Percentiles rank a stretch among this genome's conserved stretches.
Evolutionary conservation across 108 stramenopile genomes (phyloP).

Genomic region (Nitzschia sp.): DNA sequence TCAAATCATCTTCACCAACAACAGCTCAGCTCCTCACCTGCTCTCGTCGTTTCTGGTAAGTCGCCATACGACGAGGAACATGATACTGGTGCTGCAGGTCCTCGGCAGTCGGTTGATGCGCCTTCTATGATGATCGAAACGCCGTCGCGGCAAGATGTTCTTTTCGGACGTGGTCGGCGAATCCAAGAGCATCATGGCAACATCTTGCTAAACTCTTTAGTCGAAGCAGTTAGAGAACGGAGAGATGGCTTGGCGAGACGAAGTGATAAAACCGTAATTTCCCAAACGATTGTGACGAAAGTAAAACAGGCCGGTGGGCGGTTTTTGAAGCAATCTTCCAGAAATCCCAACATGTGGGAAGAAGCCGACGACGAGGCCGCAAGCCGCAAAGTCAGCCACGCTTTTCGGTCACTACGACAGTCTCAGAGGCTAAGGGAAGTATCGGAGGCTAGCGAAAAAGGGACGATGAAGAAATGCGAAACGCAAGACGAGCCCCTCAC

Average conservation of each 20-base stretch:
- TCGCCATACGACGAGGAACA: too few species aligned
- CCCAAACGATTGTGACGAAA: constrained; percentile 12
- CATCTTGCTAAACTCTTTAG: constrained; percentile 8
- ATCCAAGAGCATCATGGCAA: constrained; percentile 37
- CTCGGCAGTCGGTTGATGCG: too few species aligned
- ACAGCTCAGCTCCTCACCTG: neutral
- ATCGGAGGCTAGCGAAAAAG: too few species aligned
- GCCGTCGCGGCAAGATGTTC: constrained; percentile 10
- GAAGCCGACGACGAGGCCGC: constrained; percentile 22
- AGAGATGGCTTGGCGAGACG: constrained; percentile 6
- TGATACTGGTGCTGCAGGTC: too few species aligned
- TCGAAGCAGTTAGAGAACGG: neutral
- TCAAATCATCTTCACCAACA: too few species aligned
- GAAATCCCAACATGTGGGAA: constrained; percentile 13
- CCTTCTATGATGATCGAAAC: neutral
- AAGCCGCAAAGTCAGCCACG: too few species aligned
- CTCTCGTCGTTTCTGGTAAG: too few species aligned
- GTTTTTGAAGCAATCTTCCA: constrained; percentile 15
- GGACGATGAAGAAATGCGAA: too few species aligned
- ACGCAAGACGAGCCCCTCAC: too few species aligned
- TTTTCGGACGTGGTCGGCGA: constrained; percentile 33
- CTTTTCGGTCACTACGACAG: too few species aligned
- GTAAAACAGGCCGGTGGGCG: constrained; percentile 8
- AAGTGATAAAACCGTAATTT: constrained; percentile 23
- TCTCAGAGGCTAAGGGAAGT: too few species aligned